Evolutionary conservation across 257 asterid species (phyloP).

Genomic region (Solanum pinnatisectum): DNA sequence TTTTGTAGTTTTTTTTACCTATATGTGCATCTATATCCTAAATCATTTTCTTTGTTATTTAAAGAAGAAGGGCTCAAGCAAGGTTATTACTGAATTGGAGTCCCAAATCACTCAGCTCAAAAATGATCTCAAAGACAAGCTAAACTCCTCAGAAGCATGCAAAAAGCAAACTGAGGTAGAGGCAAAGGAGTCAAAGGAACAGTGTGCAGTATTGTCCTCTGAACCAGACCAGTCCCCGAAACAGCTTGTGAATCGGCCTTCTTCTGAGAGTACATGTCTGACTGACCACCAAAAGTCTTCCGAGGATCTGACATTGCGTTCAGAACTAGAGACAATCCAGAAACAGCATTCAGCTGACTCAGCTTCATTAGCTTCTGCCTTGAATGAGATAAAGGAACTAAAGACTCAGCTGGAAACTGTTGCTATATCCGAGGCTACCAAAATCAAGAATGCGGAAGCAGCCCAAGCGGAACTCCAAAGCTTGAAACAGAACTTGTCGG

Average conservation of each 20-base stretch:
- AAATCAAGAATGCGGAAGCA: slow-evolving; percentile 31
- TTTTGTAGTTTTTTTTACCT: neutral
- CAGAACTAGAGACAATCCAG: slow-evolving; percentile 32
- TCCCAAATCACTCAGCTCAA: slow-evolving; percentile 63
- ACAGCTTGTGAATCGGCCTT: slow-evolving; percentile 17
- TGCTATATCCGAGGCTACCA: slow-evolving; percentile 45
- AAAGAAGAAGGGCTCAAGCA: slow-evolving; percentile 43
- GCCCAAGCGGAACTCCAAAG: slow-evolving; percentile 31
- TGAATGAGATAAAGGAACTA: slow-evolving; percentile 58
- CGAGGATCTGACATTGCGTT: slow-evolving; percentile 12
- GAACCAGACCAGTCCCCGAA: slow-evolving; percentile 50
- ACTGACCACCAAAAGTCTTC: slow-evolving; percentile 4
- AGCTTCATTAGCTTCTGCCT: slow-evolving; percentile 44
- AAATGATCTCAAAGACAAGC: slow-evolving; percentile 70
- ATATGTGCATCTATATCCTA: neutral
- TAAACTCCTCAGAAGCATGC: slow-evolving; percentile 55
- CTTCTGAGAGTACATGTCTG: slow-evolving; percentile 4
- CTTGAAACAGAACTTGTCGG: slow-evolving; percentile 40
- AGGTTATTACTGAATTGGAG: slow-evolving; percentile 59
- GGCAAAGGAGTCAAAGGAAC: slow-evolving; percentile 58
- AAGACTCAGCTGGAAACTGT: slow-evolving; percentile 45
- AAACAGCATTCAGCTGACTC: slow-evolving; percentile 34
- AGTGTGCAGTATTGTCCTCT: slow-evolving; percentile 37
- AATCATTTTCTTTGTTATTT: neutral
- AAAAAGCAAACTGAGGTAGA: slow-evolving; percentile 65